Evolutionary conservation across 2,329 filamentous ascomycete species (phyloP).

Genomic region (Alternaria brassicicola): DNA sequence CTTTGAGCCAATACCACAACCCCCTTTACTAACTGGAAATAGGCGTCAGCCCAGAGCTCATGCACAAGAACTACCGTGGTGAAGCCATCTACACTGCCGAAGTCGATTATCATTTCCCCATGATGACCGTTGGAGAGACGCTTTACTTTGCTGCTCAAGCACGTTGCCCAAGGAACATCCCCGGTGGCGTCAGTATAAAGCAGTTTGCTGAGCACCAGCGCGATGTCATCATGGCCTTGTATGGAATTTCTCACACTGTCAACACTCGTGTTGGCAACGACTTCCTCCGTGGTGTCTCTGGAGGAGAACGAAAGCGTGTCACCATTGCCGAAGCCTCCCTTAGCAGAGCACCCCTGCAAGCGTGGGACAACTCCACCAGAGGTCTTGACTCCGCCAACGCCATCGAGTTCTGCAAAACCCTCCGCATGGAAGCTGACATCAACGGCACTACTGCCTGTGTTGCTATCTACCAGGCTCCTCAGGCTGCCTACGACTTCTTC

Average conservation of each 20-base stretch:
- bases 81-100: conserved; percentile 89
- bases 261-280: conserved; percentile 78
- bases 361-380: conserved; percentile 80
- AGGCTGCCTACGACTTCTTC: conserved; percentile 71
- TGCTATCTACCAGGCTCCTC: conserved; percentile 75
- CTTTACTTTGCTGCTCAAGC: conserved; percentile 77
- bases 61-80: conserved; percentile 78
- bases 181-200: conserved; percentile 61
- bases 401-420: conserved; percentile 74
- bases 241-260: conserved; percentile 74
- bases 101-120: conserved; percentile 80
- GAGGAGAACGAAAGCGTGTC: conserved; percentile 80
- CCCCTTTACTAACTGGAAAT: conserved; percentile 14
- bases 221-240: conserved; percentile 64
- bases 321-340: conserved; percentile 80
- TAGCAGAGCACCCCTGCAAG: conserved; percentile 66
- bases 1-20: background rate
- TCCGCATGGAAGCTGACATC: conserved; percentile 71
- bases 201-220: conserved; percentile 67
- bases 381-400: conserved; percentile 78
- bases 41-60: conserved; percentile 72
- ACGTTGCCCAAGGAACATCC: conserved; percentile 67
- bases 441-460: conserved; percentile 70
- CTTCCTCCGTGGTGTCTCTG: conserved; percentile 74
- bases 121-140: conserved; percentile 78